A percentile compares a stretch with the other conserved stretches of the same genome.
phyloP scores from a whole-genome alignment of 768 basidiomycete genomes.

The Suillus discolor region DNA sequence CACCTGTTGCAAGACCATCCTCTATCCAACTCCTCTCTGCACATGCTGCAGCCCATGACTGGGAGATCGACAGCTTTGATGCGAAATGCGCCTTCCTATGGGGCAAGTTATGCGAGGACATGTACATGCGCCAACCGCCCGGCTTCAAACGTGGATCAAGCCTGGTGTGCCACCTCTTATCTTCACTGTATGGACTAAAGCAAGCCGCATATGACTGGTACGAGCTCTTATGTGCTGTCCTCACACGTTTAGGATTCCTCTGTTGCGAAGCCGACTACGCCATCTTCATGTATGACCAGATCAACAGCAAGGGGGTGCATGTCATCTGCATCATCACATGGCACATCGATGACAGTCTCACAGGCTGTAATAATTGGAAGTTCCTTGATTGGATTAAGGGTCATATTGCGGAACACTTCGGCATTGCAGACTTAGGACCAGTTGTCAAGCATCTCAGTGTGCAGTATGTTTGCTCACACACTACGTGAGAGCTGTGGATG shows the following conservation, averaged over 20 bases:
- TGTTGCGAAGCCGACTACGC: background rate
- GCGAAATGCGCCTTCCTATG: background rate
- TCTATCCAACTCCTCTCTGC: background rate
- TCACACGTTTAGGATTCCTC: background rate
- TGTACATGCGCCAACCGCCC: background rate
- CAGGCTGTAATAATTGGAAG: too few species aligned
- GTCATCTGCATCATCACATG: background rate
- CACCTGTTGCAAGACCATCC: background rate
- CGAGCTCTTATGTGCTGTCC: too few species aligned
- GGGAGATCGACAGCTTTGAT: background rate
- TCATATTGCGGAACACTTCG: too few species aligned
- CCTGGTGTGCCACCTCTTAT: background rate
- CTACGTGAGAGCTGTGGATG: too few species aligned
- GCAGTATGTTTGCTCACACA: too few species aligned
- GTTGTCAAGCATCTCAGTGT: too few species aligned
- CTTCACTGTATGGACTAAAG: background rate
- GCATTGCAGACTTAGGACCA: too few species aligned
- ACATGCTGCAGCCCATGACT: background rate
- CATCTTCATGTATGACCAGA: background rate
- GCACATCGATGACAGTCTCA: background rate
- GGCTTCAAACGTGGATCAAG: background rate
- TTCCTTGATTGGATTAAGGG: too few species aligned
- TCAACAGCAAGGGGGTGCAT: background rate
- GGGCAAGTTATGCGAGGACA: background rate
- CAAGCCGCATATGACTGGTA: too few species aligned